Conservation (phyloP, 495 filamentous ascomycete species). For the Podospora anserina region DNA sequence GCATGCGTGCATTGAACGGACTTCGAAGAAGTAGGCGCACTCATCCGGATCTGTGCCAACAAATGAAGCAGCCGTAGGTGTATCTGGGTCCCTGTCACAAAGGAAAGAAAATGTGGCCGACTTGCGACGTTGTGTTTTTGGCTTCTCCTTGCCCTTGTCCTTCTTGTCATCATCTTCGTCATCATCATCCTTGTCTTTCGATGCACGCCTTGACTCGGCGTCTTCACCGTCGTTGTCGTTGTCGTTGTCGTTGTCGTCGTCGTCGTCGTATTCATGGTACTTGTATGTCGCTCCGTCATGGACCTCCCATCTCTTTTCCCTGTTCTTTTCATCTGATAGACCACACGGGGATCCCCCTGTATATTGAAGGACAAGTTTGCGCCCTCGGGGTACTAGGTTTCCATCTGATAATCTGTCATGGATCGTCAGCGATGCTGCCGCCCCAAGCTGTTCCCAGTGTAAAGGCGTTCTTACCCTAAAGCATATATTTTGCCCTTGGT, state of each 20-base stretch:
- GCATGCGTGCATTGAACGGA: conserved; percentile 84
- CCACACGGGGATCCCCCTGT: conserved; percentile 82
- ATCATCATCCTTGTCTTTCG: conserved; percentile 32
- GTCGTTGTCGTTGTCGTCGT: conserved; percentile 26
- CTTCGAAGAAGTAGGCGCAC: conserved; percentile 96
- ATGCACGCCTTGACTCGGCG: background rate
- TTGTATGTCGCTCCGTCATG: conserved; percentile 38
- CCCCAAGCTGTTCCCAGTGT: background rate
- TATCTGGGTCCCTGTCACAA: conserved; percentile 73
- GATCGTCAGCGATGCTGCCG: conserved; percentile 13
- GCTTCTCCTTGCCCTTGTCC: conserved; percentile 36
- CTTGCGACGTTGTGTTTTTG: conserved; percentile 59
- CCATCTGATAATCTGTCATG: conserved; percentile 60
- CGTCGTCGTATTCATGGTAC: conserved; percentile 40
- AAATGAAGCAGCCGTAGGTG: conserved; percentile 66
- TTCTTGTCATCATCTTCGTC: conserved; percentile 34
- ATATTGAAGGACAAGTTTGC: conserved; percentile 90
- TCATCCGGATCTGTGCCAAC: conserved; percentile 78
- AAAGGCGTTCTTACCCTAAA: conserved; percentile 63
- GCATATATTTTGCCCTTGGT: conserved; percentile 71
- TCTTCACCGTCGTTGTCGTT: background rate
- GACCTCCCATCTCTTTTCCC: conserved; percentile 28
- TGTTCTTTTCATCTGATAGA: conserved; percentile 18
- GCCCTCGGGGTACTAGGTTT: conserved; percentile 72
- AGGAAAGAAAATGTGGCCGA: conserved; percentile 89